Evolutionary conservation across 495 filamentous ascomycete species (phyloP).

Genomic region (Tetracladium setigerum): DNA sequence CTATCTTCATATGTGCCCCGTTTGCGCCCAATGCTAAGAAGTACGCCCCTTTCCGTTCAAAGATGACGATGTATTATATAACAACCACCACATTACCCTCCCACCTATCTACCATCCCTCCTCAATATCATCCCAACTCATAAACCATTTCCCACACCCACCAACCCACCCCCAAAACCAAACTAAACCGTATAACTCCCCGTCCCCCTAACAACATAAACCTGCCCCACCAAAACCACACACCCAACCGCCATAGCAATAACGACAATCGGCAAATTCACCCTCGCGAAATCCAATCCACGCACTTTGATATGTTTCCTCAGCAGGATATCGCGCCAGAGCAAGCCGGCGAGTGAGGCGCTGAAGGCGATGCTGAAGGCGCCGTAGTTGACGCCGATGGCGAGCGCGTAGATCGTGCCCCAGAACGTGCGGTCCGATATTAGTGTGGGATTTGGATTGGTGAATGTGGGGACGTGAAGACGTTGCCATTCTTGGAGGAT

Average conservation of each 20-base stretch:
- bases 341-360: constrained; percentile 55
- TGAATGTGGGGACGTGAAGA: constrained; percentile 34
- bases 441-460: constrained; percentile 1
- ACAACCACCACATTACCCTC: no score
- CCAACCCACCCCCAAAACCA: no score
- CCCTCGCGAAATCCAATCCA: constrained; percentile 50
- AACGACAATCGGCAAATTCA: constrained; percentile 61
- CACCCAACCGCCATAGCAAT: constrained; percentile 56
- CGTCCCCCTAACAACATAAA: constrained; percentile 41
- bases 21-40: no score
- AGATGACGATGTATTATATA: no score
- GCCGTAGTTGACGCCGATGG: constrained; percentile 60
- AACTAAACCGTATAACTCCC: no score
- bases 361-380: constrained; percentile 61
- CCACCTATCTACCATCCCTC: no score
- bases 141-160: no score
- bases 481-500: constrained; percentile 55
- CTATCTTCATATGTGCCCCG: no score
- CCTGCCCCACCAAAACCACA: constrained; percentile 47
- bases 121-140: no score
- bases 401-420: constrained; percentile 62
- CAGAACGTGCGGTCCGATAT: constrained; percentile 54
- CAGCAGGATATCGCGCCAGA: constrained; percentile 58
- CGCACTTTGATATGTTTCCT: constrained; percentile 55
- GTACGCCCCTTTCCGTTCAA: no score